Evolutionary conservation across 2,329 filamentous ascomycete species (phyloP).

Genomic region (Cytospora paraplurivora): DNA sequence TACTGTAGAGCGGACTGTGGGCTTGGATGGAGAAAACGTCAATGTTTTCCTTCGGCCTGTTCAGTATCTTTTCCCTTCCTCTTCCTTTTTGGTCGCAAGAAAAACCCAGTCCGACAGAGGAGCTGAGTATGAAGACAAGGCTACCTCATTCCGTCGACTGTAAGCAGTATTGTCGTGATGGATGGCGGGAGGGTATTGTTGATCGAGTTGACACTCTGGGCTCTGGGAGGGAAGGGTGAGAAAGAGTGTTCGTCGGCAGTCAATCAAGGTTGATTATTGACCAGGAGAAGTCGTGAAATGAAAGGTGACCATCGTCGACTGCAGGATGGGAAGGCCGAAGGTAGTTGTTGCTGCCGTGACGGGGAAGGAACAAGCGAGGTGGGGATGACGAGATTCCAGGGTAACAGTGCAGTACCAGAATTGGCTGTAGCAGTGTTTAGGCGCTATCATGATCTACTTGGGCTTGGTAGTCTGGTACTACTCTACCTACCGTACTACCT

Average conservation of each 20-base stretch:
- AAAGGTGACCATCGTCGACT: background rate
- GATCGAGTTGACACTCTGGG: background rate
- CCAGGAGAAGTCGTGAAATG: background rate
- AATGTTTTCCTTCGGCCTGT: slow-evolving; percentile 8
- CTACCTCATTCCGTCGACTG: slow-evolving; percentile 27
- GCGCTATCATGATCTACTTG: background rate
- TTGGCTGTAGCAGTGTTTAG: background rate
- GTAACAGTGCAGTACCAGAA: background rate
- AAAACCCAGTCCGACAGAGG: slow-evolving; percentile 29
- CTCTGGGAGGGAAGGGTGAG: background rate
- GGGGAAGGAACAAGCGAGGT: background rate
- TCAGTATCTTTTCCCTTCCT: background rate
- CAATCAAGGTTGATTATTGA: background rate
- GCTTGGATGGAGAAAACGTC: slow-evolving; percentile 22
- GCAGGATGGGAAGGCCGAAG: background rate
- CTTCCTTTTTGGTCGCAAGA: slow-evolving; percentile 3
- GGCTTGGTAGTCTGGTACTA: too few relatives aligned
- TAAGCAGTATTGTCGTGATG: background rate
- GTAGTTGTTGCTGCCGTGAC: background rate
- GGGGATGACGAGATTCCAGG: background rate
- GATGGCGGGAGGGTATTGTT: background rate
- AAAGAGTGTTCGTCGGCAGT: background rate
- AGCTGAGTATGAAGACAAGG: slow-evolving; percentile 26
- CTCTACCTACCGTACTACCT: too few relatives aligned
- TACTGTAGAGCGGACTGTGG: slow-evolving; percentile 12